Conservation (phyloP, 768 basidiomycete genomes). For the Calocera cornea region DNA sequence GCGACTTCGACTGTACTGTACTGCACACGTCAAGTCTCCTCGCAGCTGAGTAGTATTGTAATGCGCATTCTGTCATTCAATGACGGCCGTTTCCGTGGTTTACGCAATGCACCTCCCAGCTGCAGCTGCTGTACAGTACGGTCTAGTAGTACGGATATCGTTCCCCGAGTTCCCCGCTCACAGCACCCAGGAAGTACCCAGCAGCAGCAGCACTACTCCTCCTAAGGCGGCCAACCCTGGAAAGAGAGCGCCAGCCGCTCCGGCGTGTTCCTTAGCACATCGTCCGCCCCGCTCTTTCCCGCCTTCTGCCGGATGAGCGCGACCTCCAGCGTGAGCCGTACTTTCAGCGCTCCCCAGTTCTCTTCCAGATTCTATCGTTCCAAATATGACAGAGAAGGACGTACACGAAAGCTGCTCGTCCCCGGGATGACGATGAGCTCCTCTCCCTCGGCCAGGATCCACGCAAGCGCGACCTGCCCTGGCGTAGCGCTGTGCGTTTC, state of each 20-base stretch:
- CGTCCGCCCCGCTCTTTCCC: background rate
- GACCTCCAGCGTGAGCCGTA: background rate
- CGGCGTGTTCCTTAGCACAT: background rate
- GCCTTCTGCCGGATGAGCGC: background rate
- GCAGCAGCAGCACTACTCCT: no score
- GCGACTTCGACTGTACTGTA: no score
- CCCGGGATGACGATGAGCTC: conserved; percentile 22
- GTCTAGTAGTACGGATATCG: no score
- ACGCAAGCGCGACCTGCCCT: conserved; percentile 27
- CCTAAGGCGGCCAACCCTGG: background rate
- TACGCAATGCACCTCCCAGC: no score
- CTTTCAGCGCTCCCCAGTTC: background rate
- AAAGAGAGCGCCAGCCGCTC: background rate
- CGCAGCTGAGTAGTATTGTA: no score
- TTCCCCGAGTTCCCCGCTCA: no score
- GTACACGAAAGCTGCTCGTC: background rate
- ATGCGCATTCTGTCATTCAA: no score
- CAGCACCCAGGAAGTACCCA: no score
- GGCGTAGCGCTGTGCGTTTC: conserved; percentile 24
- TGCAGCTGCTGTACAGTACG: no score
- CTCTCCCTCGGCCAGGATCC: conserved; percentile 23
- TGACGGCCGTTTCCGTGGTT: no score
- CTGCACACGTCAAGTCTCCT: no score
- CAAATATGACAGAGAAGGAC: background rate
- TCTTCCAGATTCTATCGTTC: background rate